Evolutionary conservation across 495 filamentous ascomycete species (phyloP), one percentile per base, ranked within the genome.

Genomic region (Chlorociboria aeruginascens): DNA sequence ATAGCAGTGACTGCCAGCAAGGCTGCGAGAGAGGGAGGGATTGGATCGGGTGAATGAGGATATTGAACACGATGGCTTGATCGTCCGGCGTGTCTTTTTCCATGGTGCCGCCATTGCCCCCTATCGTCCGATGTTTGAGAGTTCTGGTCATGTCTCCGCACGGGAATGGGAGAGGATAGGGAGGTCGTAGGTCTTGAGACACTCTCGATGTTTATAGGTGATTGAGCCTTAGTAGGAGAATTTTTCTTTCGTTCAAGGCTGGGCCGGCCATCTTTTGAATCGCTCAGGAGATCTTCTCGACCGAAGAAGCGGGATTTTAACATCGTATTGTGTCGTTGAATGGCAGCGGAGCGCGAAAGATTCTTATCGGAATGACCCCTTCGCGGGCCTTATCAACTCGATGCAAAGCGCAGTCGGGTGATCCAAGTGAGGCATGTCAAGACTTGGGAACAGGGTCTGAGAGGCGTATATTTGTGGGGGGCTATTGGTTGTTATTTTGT

Each of bases 1-100:
- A 81, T 81, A 48, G 64, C 69, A 43, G 77, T 81, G 45, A 76
- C 59, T 34, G 77, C 77, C 6, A 81, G 68, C 43, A 81, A 64
- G 3, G 74, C 75, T 0, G 76, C 77, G 39, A 79, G 73, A 0
- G 76, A 76, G 8, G 77, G 68, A 28, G 77, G 72, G 39, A 79
- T 65, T 10, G 67, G 60, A 56, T 73, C 70, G 14, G 67, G 68
- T 4, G 68, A 67, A 56, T 74, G 71, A 7, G 61, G 58, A 42
- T 66, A 61, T 39, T 56, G 56, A 7, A 60, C 47, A 28, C 64
- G 64, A 35, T 34, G 43, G 30, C 42, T 48, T 16, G 48, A 29
- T 8, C 20, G 32, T 0, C 44, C 33, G 17, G 54, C 39, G 0
- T 36, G 38, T 16, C 31, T 37, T 35, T 46, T 44, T 37, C 46